Percentiles rank a stretch among this genome's conserved stretches.
Evolutionary conservation across 2,329 filamentous ascomycete genomes (phyloP).

Genomic region (Monosporascus sp.): DNA sequence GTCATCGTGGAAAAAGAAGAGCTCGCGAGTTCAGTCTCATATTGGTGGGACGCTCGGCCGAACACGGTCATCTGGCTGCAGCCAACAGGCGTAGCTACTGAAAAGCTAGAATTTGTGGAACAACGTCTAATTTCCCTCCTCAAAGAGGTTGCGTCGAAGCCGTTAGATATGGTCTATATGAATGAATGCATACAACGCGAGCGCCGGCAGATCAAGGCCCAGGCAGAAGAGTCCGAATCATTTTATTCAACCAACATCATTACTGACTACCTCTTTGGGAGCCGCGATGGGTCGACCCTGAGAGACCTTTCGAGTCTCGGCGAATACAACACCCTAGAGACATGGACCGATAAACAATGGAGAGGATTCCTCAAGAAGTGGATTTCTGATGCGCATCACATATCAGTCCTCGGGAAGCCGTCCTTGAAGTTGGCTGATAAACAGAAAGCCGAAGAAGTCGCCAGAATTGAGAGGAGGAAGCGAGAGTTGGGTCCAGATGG

Average conservation of each 20-base stretch:
- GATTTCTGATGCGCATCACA: constrained; percentile 78
- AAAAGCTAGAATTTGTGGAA: constrained; percentile 78
- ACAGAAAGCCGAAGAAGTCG: constrained; percentile 76
- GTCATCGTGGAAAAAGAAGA: constrained; percentile 89
- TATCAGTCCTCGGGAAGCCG: constrained; percentile 84
- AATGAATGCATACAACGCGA: constrained; percentile 80
- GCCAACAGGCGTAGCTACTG: constrained; percentile 79
- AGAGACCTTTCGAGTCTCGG: constrained; percentile 49
- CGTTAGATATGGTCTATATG: constrained; percentile 86
- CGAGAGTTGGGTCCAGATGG: constrained; percentile 77
- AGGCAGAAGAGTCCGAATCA: constrained; percentile 73
- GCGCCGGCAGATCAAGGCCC: constrained; percentile 74
- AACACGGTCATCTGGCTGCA: constrained; percentile 82
- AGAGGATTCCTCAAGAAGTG: constrained; percentile 74
- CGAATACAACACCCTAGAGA: constrained; percentile 64
- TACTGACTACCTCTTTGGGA: constrained; percentile 86
- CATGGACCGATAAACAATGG: constrained; percentile 84
- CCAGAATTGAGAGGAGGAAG: constrained; percentile 72
- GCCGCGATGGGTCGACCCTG: constrained; percentile 74
- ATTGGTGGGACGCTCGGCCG: constrained; percentile 73
- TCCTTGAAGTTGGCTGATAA: constrained; percentile 74
- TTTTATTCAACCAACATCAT: constrained; percentile 85
- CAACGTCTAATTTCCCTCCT: constrained; percentile 80
- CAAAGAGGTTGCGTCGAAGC: constrained; percentile 71
- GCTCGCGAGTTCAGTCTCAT: constrained; percentile 78